Percentiles rank a stretch among this genome's conserved stretches.
phyloP scores from a whole-genome alignment of 805 yeast genomes.

The Wickerhamiella occidentalis region DNA sequence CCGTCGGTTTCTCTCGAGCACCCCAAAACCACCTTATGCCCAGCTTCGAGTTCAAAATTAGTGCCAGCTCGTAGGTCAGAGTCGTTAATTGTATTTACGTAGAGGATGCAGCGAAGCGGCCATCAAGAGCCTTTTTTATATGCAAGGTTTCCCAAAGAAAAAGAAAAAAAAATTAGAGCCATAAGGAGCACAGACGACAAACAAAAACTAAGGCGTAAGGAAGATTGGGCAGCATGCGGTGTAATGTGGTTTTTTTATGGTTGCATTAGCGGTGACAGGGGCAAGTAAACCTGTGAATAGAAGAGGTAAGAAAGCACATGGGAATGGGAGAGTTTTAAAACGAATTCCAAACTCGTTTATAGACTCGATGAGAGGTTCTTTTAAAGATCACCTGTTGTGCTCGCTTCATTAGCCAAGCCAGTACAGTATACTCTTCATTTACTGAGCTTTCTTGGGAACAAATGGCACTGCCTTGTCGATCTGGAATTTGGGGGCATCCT shows the following conservation, averaged over 20 bases:
- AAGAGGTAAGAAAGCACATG: too few relatives aligned
- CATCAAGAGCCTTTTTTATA: not conserved
- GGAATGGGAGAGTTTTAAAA: too few relatives aligned
- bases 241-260: not conserved
- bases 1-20: too few relatives aligned
- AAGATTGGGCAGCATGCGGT: not conserved
- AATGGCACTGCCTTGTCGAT: constrained; percentile 30
- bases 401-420: too few relatives aligned
- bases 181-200: not conserved
- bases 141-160: not conserved
- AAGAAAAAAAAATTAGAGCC: not conserved
- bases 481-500: constrained; percentile 24
- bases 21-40: too few relatives aligned
- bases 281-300: too few relatives aligned
- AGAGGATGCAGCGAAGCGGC: constrained; percentile 2
- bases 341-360: too few relatives aligned
- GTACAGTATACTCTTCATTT: not conserved
- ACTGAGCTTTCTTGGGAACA: constrained; percentile 23
- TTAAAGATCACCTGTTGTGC: too few relatives aligned
- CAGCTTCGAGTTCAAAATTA: too few relatives aligned
- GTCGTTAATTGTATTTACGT: not conserved
- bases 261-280: not conserved
- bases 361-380: too few relatives aligned
- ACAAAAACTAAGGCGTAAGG: not conserved
- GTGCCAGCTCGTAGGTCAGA: not conserved